Base-by-base conservation (phyloP, 129 eudicot species). In the Flaveria ramosissima region DNA sequence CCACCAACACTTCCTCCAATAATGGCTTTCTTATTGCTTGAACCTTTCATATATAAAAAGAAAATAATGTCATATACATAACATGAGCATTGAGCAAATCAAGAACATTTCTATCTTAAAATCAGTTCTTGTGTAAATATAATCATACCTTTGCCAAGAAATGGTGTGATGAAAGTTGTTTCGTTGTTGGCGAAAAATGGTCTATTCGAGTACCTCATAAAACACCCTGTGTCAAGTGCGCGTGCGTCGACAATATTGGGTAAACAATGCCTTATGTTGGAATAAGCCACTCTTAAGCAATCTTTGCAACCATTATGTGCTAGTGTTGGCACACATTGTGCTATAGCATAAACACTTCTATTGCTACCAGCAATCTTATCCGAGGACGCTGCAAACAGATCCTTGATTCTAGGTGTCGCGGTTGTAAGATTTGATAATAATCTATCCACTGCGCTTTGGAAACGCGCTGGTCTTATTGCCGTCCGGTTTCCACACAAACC, bases 181-280 rank as follows among this genome's bases (percentile, higher is more conserved):
- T 86, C 78, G 63, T 86, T 86, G 64, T 47, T 77, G n/a, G 88
- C 1, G 45, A 90, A 90, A 57, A 88, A 90, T 3, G 89, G 36
- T 0, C 82, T 72, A 17, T 77, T 86, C 0, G 96, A 90, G 43
- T 82, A 90, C 79, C 96, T 80, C 70, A 90, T 43, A 47, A 88
- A 90, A 77, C 96, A 88, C 23, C 87, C 96, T 0, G 91, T 86
- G 77, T 86, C 91, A 61, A 88, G 45, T 57, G 86, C 89, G 68
- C 89, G 82, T 23, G 89, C 96, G 57, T 90, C 91, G 9, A 68
- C 71, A 11, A 86, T 81, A 39, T 78, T 62, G 11, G 93, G 89
- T 16, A 87, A 84, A 70, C 96, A 90, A 45, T 72, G 80, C 24
- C 13, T 36, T 30, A 90, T 75, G 51, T 82, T 88, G 19, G 76